Evolutionary conservation across 2,329 filamentous ascomycete species (phyloP).

Genomic region (Aspergillus chevalieri): DNA sequence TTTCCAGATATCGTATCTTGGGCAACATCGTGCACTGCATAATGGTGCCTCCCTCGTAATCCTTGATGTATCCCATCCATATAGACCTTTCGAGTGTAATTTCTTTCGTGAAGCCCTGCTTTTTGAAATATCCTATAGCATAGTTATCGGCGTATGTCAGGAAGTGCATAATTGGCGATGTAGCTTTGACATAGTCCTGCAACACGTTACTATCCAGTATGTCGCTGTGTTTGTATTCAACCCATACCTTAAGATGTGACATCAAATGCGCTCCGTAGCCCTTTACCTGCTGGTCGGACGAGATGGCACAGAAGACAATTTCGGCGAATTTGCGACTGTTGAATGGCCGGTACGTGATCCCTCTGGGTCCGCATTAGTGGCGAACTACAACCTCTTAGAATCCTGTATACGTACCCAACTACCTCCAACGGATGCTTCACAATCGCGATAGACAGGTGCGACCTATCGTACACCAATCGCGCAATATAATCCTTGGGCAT

Average conservation of each 20-base stretch:
- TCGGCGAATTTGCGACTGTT: slow-evolving; percentile 88
- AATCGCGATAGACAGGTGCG: slow-evolving; percentile 92
- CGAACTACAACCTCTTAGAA: not conserved
- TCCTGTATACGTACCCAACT: slow-evolving; percentile 50
- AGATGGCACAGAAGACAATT: slow-evolving; percentile 98
- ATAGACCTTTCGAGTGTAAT: slow-evolving; percentile 83
- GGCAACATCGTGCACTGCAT: slow-evolving; percentile 99
- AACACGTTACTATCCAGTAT: slow-evolving; percentile 3
- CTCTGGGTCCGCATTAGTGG: slow-evolving; percentile 47
- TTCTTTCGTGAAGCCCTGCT: slow-evolving; percentile 97
- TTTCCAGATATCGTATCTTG: slow-evolving; percentile 87
- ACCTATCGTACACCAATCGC: slow-evolving; percentile 92
- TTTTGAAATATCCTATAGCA: slow-evolving; percentile 98
- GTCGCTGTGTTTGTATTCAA: not conserved
- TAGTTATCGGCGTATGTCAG: slow-evolving; percentile 98
- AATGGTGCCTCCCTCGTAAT: slow-evolving; percentile 97
- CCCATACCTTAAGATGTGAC: slow-evolving; percentile 76
- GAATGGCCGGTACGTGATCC: slow-evolving; percentile 94
- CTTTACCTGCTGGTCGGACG: slow-evolving; percentile 96
- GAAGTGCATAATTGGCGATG: slow-evolving; percentile 96
- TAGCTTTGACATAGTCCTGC: slow-evolving; percentile 88
- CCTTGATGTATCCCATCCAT: slow-evolving; percentile 99
- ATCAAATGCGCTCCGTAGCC: slow-evolving; percentile 97
- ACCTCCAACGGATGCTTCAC: slow-evolving; percentile 94
- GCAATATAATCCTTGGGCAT: slow-evolving; percentile 99